Base-by-base conservation (phyloP, 495 filamentous ascomycete species). In the Tuber indicum region DNA sequence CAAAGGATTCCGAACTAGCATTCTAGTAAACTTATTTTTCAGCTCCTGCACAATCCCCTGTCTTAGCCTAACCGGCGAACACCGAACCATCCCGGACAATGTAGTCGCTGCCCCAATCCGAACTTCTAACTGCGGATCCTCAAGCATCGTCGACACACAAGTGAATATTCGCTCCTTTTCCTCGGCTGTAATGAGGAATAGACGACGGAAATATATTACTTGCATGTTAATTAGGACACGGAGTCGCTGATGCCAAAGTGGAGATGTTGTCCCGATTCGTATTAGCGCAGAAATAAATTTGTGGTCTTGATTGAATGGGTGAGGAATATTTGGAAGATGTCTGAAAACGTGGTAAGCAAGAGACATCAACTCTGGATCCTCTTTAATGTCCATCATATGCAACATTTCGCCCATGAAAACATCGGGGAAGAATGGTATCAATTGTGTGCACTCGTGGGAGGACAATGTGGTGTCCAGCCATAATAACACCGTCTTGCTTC, bases 331-430 rank as follows among this genome's bases (percentile, higher is more conserved):
- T 26, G 96, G 93, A 6, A 99, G 87, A 83, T 99, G 95, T 42
- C 96, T 91, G 86, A 97, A 99, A 44, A 99, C 96, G 83, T 97
- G 94, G 83, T 99, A 99, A 19, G 96, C 94, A 39, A 98, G 88
- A 16, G 91, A 91, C 87, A 97, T 95, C 16, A 99, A 89, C 84
- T 99, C 96, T 7, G 93, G 94, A 82, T 99, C 96, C 85, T 99
- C 96, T 84, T 97, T 98, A 79, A 99, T 92, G 84, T 99, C 96
- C 96, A 99, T 99, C 96, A 99, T 99, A 86, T 98, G 94, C 70
- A 99, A 86, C 71, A 98, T 89, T 84, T 97, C 91, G 62, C 93
- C 92, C 78, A 96, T 94, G 79, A 98, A 94, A 12, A 92, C 87
- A 72, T 93, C 88, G 1, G 93, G 92, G 87, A 98, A 97, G 89